Base-by-base conservation (phyloP, 1,284 basidiomycete species). In the Boletus semigastroideus region DNA sequence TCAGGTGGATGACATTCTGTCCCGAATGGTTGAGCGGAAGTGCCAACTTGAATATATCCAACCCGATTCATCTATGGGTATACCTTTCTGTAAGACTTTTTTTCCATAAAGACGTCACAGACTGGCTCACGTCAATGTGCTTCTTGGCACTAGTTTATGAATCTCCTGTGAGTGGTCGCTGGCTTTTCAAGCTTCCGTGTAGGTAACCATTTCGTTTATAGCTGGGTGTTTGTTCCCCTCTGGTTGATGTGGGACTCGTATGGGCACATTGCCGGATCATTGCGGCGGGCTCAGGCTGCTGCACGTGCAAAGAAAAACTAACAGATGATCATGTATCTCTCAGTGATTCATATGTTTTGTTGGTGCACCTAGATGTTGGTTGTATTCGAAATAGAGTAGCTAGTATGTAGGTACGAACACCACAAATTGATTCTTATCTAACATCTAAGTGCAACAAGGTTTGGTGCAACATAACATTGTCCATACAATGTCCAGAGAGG, bases 11-110 rank as follows among this genome's bases (percentile, higher is more conserved):
- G 87, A 92, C 87, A 4, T 91, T 91, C 71, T 84, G 82, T 62
- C 90, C 89, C 1, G 88, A 92, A 68, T 92, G 90, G 90, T 71
- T 92, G 51, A 85, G 80, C 1, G 89, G 87, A 31, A 87, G 82
- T 58, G 81, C 83, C 1, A 86, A 78, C 61, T 70, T 92, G 51
- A 77, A 87, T 61, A 88, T 82, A 0, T 84, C 83, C 1, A 88
- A 91, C 60, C 70, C 75, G 41, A 70, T 83, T 41, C 72, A 78
- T 59, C 68, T 83, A 51, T 79, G 78, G 83, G 74, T 82, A 42
- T 80, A 83, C 66, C 74, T 82, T 41, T 57, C 76, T 55, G 77
- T 79, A 58, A 57, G 76, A 70, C 19, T 1, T 33, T 45, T 22
- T 40, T 58, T 50, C 20, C 47, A 16, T 22, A 31, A 13, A 20